Evolutionary conservation across 2,329 filamentous ascomycete genomes (phyloP), one percentile per base, ranked within the genome.

Genomic region (Pseudogymnoascus sp.): DNA sequence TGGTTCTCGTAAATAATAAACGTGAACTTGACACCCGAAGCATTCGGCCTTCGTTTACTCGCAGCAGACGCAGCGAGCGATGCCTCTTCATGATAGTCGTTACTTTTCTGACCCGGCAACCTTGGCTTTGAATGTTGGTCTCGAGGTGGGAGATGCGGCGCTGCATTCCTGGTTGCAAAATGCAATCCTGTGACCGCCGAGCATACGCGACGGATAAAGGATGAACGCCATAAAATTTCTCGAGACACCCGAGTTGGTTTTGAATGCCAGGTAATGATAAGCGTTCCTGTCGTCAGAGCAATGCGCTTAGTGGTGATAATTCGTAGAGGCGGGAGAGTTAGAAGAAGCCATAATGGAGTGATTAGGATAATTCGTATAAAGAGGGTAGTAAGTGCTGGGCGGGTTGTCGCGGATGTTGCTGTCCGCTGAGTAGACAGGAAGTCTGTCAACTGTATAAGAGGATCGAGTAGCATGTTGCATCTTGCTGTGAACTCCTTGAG

Each of bases 1-100:
- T 99, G 94, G 69, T 99, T 99, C 74, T 99, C 94, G 71, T 92
- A 97, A 2, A 99, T 81, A 58, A 94, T 92, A 66, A 99, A 99
- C 0, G 94, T 99, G 71, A 99, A 99, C 49, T 92, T 90, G 12
- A 99, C 90, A 1, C 92, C 92, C 0, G 91, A 84, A 4, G 89
- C 87, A 64, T 80, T 81, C n/a, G 75, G 74, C 21, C 70, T 68
- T 43, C 66, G 74, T 69, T 65, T 77, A 68, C 62, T 73, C 16
- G 69, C 70, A 61, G 64, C 60, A 33, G 69, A 67, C 16, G 69
- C 77, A 75, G 38, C 79, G 72, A 69, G 43, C 3, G 66, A 62
- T 19, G 70, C 68, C 37, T 37, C 62, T 35, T 59, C 60, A 35
- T 66, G 65, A 21, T 67, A 63, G 23, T 65, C 65, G 11, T 66